Conservation (phyloP, 176 grass and related monocot species). For the Leersia perrieri region DNA sequence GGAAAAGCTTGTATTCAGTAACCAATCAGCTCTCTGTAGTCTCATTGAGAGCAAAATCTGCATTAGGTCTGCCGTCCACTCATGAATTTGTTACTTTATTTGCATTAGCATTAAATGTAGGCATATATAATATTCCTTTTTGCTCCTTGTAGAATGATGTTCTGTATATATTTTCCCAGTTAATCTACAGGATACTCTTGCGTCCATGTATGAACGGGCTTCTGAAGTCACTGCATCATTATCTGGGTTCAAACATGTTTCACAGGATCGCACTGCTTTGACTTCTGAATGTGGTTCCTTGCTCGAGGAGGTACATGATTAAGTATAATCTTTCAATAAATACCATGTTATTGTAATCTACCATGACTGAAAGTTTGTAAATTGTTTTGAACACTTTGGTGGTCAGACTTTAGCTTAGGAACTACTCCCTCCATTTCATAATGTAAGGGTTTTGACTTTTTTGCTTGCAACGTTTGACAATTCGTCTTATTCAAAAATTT, state of each 20-base stretch:
- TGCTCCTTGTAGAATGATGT: slow-evolving; percentile 25
- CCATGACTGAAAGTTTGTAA: slow-evolving; percentile 19
- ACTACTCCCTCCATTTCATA: too few species aligned
- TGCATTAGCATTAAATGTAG: slow-evolving; percentile 24
- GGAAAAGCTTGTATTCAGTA: slow-evolving; percentile 72
- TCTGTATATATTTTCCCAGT: slow-evolving; percentile 54
- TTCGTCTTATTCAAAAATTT: too few species aligned
- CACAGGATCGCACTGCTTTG: slow-evolving; percentile 82
- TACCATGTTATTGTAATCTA: slow-evolving; percentile 13
- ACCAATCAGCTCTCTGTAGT: slow-evolving; percentile 68
- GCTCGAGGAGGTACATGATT: slow-evolving; percentile 84
- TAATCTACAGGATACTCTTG: slow-evolving; percentile 79
- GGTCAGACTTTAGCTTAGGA: slow-evolving; percentile 14
- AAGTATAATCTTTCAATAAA: background rate
- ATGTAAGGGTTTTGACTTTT: too few species aligned
- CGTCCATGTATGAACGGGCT: slow-evolving; percentile 55
- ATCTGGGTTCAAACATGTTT: slow-evolving; percentile 79
- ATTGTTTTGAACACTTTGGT: background rate
- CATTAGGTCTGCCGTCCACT: slow-evolving; percentile 64
- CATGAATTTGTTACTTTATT: slow-evolving; percentile 11
- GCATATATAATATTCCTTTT: background rate
- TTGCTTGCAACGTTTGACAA: too few species aligned
- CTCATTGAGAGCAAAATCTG: slow-evolving; percentile 68
- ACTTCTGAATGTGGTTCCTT: slow-evolving; percentile 96
- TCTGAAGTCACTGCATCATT: slow-evolving; percentile 61